Evolutionary conservation across 2,329 filamentous ascomycete genomes (phyloP).

Genomic region (Penicillium verrucosum): DNA sequence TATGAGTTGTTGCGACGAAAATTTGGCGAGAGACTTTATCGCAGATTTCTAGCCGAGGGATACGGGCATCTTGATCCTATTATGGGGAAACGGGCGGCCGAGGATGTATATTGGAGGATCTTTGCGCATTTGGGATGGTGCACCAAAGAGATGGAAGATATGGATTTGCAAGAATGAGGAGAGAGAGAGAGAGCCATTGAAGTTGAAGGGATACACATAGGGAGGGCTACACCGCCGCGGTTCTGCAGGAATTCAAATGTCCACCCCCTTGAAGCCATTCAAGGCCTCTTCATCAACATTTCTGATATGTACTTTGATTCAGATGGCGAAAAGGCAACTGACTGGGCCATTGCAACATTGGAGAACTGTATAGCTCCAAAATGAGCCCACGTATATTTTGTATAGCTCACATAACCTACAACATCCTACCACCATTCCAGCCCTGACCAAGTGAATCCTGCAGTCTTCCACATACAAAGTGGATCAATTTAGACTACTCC

Average conservation of each 20-base stretch:
- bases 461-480: background rate
- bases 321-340: background rate
- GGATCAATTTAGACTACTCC: slow-evolving; percentile 5
- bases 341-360: background rate
- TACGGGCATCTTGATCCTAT: slow-evolving; percentile 30
- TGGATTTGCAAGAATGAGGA: background rate
- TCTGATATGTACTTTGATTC: no score
- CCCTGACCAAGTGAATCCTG: background rate
- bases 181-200: background rate
- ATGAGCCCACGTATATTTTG: background rate
- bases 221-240: background rate
- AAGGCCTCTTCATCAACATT: background rate
- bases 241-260: background rate
- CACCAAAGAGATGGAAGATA: background rate
- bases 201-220: background rate
- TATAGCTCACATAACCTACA: background rate
- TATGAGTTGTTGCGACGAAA: slow-evolving; percentile 22
- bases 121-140: slow-evolving; percentile 3
- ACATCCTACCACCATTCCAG: background rate
- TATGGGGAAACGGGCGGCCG: slow-evolving; percentile 20
- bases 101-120: slow-evolving; percentile 18
- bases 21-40: slow-evolving; percentile 21
- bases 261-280: background rate
- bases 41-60: slow-evolving; percentile 19
- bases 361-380: background rate